Conservation (phyloP, 495 filamentous ascomycete species). For the Daldinia decipiens region DNA sequence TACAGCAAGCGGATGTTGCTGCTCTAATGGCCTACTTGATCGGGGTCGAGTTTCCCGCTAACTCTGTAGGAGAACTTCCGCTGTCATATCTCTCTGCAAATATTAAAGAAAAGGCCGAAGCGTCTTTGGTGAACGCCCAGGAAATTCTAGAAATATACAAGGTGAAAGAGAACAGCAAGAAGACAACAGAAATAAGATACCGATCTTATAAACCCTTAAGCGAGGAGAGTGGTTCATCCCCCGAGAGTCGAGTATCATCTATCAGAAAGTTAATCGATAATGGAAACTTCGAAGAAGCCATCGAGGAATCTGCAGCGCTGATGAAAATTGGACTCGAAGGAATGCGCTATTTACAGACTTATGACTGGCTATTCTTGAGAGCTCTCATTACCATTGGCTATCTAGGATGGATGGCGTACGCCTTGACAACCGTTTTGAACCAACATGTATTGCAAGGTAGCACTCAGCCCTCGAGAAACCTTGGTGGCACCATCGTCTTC, state of each 20-base stretch:
- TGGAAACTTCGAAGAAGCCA: conserved; percentile 76
- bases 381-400: conserved; percentile 95
- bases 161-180: conserved; percentile 92
- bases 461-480: conserved; percentile 71
- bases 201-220: conserved; percentile 72
- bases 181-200: conserved; percentile 76
- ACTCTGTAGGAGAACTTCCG: conserved; percentile 95
- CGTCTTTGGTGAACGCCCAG: conserved; percentile 83
- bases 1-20: conserved; percentile 93
- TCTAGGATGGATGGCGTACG: conserved; percentile 95
- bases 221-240: conserved; percentile 65
- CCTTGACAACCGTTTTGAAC: conserved; percentile 90
- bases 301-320: conserved; percentile 76
- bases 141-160: conserved; percentile 96
- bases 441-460: conserved; percentile 84
- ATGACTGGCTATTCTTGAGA: conserved; percentile 96
- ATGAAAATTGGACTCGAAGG: conserved; percentile 83
- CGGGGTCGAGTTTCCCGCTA: conserved; percentile 91
- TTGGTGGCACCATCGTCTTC: conserved; percentile 71
- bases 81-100: conserved; percentile 79
- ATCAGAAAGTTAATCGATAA: conserved; percentile 74
- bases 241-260: conserved; percentile 72
- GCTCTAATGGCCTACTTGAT: conserved; percentile 96
- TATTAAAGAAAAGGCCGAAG: conserved; percentile 81
- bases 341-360: conserved; percentile 91